These are phyloP conservation scores for Eremothecium coryli DNA, from an alignment of 1,139 yeast genomes.

Conservation along the genomic window DNA sequence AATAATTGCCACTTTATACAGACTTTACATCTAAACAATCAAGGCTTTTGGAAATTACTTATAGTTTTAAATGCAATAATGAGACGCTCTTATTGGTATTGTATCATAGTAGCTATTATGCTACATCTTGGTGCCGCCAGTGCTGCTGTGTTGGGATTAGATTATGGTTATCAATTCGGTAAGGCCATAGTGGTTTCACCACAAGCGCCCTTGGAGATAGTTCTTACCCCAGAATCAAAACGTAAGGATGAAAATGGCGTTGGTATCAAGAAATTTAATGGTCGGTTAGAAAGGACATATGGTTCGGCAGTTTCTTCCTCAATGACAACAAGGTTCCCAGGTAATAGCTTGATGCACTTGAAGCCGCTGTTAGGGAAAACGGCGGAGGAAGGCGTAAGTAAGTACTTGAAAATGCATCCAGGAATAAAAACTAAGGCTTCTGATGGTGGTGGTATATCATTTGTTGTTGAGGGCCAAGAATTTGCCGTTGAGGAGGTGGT, in stretches of 20 bases:
- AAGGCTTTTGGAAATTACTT: no score
- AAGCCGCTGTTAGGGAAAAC: conserved; percentile 66
- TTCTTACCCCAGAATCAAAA: conserved; percentile 82
- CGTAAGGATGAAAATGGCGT: conserved; percentile 80
- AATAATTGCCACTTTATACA: no score
- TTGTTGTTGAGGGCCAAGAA: conserved; percentile 42
- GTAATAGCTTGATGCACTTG: conserved; percentile 53
- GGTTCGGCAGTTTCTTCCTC: conserved; percentile 64
- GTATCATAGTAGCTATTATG: no score
- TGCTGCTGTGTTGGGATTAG: conserved; percentile 81
- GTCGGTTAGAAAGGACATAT: conserved; percentile 54
- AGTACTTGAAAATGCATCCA: conserved; percentile 46
- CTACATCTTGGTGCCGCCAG: no score
- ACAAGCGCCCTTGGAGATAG: conserved; percentile 76
- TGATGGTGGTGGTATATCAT: conserved; percentile 45
- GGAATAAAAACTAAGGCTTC: conserved; percentile 48
- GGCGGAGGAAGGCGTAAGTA: conserved; percentile 39
- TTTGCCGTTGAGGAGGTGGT: conserved; percentile 68
- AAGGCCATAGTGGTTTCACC: conserved; percentile 90
- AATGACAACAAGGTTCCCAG: conserved; percentile 69
- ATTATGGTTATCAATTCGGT: conserved; percentile 80
- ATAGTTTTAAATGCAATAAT: no score
- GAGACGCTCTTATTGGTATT: no score
- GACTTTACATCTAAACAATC: no score
- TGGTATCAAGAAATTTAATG: conserved; percentile 44